These are phyloP conservation scores for Ilex paraguariensis DNA, from an alignment of 305 asterid species.

Conservation along the genomic window DNA sequence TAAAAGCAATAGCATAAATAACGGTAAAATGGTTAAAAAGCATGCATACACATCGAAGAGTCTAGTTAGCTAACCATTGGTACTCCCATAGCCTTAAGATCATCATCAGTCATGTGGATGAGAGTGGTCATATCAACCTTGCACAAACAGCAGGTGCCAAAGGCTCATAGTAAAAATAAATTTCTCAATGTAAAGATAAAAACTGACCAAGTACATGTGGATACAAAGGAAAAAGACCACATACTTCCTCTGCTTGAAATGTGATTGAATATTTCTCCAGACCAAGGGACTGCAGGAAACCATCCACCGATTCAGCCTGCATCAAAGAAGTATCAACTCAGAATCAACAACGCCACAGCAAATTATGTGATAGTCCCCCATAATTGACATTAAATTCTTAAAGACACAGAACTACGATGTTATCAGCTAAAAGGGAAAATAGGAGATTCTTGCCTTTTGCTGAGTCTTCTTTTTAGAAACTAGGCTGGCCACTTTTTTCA, in stretches of 20 bases:
- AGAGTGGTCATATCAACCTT: slow-evolving; percentile 98
- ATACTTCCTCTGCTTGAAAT: slow-evolving; percentile 98
- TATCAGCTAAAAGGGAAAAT: neutral
- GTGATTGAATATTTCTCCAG: slow-evolving; percentile 86
- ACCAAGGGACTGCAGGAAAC: slow-evolving; percentile 76
- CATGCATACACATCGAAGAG: no score
- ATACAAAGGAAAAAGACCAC: slow-evolving; percentile 20
- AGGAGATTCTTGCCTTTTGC: slow-evolving; percentile 44
- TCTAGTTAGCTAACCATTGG: slow-evolving; percentile 63
- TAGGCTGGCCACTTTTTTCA: slow-evolving; percentile 26
- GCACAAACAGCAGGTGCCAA: slow-evolving; percentile 13
- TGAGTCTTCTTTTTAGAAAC: slow-evolving; percentile 61
- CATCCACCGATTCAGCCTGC: slow-evolving; percentile 81
- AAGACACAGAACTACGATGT: neutral
- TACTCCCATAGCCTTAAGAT: slow-evolving; percentile 92
- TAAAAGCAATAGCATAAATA: no score
- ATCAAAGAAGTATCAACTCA: slow-evolving; percentile 9
- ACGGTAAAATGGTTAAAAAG: no score
- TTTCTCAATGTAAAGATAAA: slow-evolving; percentile 4
- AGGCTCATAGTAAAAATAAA: slow-evolving; percentile 6
- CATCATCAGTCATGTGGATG: slow-evolving; percentile 91
- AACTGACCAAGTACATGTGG: neutral
- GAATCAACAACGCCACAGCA: neutral
- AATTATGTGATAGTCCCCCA: neutral
- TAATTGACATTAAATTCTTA: neutral